phyloP scores from a whole-genome alignment of 768 basidiomycete species.

The Pisolithus sp. region DNA sequence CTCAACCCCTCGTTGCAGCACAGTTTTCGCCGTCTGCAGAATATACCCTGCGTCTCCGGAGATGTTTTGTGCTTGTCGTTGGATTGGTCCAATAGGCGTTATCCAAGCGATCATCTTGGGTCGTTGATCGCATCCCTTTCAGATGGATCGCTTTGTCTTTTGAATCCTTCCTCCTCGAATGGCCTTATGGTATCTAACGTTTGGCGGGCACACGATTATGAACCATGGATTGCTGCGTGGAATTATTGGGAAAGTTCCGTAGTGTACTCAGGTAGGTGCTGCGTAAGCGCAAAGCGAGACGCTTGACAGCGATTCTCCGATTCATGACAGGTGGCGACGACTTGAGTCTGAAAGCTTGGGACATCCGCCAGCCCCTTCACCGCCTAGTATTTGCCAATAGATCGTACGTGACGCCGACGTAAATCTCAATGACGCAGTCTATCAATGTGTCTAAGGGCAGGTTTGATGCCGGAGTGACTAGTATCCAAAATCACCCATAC shows the following conservation, averaged over 20 bases:
- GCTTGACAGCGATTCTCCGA: not conserved
- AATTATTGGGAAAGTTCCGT: constrained; percentile 77
- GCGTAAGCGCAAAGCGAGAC: not conserved
- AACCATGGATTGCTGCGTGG: constrained; percentile 93
- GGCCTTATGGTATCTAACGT: constrained; percentile 42
- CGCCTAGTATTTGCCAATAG: constrained; percentile 67
- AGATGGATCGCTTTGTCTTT: constrained; percentile 63
- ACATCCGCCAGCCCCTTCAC: constrained; percentile 58
- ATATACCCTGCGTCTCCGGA: constrained; percentile 42
- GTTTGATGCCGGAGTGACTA: constrained; percentile 89
- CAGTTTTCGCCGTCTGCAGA: constrained; percentile 33
- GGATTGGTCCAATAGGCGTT: constrained; percentile 82
- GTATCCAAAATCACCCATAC: constrained; percentile 79
- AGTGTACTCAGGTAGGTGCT: constrained; percentile 70
- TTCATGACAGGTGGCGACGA: constrained; percentile 82
- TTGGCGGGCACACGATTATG: constrained; percentile 90
- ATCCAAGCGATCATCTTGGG: constrained; percentile 43
- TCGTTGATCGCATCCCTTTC: constrained; percentile 78
- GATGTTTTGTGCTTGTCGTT: constrained; percentile 80
- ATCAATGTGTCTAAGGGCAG: constrained; percentile 32
- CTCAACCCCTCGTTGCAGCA: constrained; percentile 26
- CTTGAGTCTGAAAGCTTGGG: constrained; percentile 86
- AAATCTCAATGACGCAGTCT: not conserved
- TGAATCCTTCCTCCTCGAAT: constrained; percentile 41
- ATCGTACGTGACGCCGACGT: constrained; percentile 37